Conservation (phyloP, 2,329 filamentous ascomycete species). For the Metarhizium anisopliae region DNA sequence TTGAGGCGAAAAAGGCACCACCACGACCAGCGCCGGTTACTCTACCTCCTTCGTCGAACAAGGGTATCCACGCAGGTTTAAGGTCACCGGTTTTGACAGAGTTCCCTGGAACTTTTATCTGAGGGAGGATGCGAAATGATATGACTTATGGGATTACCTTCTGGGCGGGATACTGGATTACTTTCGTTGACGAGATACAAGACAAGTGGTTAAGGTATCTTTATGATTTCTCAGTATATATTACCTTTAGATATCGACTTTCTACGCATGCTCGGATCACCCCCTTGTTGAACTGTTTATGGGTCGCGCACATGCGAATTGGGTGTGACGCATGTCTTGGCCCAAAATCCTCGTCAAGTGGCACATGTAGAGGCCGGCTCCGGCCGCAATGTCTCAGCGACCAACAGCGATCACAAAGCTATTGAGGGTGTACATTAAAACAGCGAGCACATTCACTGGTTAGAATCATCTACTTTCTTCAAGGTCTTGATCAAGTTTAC, state of each 20-base stretch:
- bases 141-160: background rate
- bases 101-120: background rate
- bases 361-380: too few species aligned
- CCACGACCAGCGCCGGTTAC: slow-evolving; percentile 22
- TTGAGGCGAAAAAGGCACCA: slow-evolving; percentile 24
- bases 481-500: too few species aligned
- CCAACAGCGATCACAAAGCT: too few species aligned
- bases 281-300: too few species aligned
- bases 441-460: too few species aligned
- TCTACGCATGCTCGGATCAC: background rate
- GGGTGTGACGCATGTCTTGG: too few species aligned
- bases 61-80: background rate
- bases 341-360: too few species aligned
- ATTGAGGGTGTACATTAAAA: too few species aligned
- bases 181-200: background rate
- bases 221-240: background rate
- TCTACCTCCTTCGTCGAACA: slow-evolving; percentile 14
- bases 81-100: background rate
- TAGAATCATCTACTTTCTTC: too few species aligned
- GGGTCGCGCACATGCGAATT: too few species aligned
- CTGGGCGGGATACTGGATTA: background rate
- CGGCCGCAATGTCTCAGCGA: too few species aligned
- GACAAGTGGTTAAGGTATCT: background rate
- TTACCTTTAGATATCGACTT: background rate
- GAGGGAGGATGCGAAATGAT: background rate